Base-by-base conservation (phyloP, 208 protist genomes). In the Leishmania major region DNA sequence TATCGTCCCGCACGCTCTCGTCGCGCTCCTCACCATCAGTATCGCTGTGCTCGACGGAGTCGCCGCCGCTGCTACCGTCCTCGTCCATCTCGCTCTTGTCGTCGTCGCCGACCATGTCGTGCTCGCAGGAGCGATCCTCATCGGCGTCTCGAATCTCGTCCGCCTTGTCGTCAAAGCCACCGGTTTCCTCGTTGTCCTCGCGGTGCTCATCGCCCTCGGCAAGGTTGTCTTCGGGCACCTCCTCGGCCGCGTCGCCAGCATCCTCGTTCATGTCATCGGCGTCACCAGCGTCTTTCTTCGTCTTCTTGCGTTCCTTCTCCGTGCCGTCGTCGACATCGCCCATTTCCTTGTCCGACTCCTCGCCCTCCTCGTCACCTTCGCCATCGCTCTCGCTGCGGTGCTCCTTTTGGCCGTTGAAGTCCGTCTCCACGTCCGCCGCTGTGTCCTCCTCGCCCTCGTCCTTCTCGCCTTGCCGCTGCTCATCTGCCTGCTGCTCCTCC, bases 251-350 rank as follows among this genome's bases (percentile, higher is more conserved):
- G 37, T 91, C 92, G 22, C 88, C 92, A 62, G 94, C 92, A 75
- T 96, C 93, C 80, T 91, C 91, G 75, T 86, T 87, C 87, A 95
- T 91, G 70, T 98, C 90, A 57, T 97, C 82, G 4, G 77, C 85
- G 53, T 97, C 93, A 35, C 85, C 88, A 74, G 92, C 91, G 75
- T 97, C 94, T 72, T 97, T 92, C 75, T 89, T 89, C 43, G 79
- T 78, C 78, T 93, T 91, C 80, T 98, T 98, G 47, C 91, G 92
- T 57, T 94, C 91, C 71, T 95, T 88, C 81, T 89, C 96, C 22
- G 98, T 89, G 72, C 98, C 96, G 35, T 95, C 93, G 66, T 97
- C 94, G 45, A 97, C 96, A 80, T 91, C 94, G 51, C 96, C 94
- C 90, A 95, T 94, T 79, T 97, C 94, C 83, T 93, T 89, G 28